A percentile compares a stretch with the other conserved stretches of the same genome.
phyloP scores from a whole-genome alignment of 805 yeast genomes.

The Lipomyces chichibuensis region DNA sequence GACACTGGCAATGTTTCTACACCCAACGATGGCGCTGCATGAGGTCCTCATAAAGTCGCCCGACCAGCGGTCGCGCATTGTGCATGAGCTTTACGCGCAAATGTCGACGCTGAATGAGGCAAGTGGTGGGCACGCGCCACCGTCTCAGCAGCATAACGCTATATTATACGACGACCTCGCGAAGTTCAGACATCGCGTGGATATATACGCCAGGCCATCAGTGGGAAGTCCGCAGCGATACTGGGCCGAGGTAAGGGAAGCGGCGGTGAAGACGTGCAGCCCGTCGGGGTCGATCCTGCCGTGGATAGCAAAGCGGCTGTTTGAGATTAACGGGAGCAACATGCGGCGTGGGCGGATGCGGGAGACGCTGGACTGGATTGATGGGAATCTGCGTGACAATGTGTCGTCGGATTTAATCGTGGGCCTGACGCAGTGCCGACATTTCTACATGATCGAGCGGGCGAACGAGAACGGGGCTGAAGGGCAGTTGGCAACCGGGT shows the following conservation, averaged over 20 bases:
- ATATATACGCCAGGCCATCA: slow-evolving; percentile 20
- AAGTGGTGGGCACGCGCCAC: background rate
- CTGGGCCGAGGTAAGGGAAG: slow-evolving; percentile 25
- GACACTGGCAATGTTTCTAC: slow-evolving; percentile 28
- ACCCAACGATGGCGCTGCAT: slow-evolving; percentile 30
- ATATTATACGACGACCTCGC: slow-evolving; percentile 28
- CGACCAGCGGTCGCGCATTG: slow-evolving; percentile 30
- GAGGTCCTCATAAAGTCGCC: slow-evolving; percentile 28
- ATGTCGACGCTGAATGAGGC: slow-evolving; percentile 12
- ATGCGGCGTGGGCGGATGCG: slow-evolving; percentile 12
- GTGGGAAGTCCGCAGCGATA: slow-evolving; percentile 11
- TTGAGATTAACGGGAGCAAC: slow-evolving; percentile 24
- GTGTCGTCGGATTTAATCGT: slow-evolving; percentile 16
- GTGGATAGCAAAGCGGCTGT: slow-evolving; percentile 22
- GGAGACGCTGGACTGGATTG: slow-evolving; percentile 30
- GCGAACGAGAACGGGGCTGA: background rate
- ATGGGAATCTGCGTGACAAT: slow-evolving; percentile 20
- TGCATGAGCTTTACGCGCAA: slow-evolving; percentile 30
- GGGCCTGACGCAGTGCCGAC: slow-evolving; percentile 29
- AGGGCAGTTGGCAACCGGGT: background rate
- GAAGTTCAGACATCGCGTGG: slow-evolving; percentile 26
- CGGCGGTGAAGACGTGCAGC: background rate
- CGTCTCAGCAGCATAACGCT: slow-evolving; percentile 16
- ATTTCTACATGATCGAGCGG: slow-evolving; percentile 18
- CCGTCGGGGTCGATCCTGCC: slow-evolving; percentile 21